Conservation (phyloP, 768 basidiomycete species). For the Russula dissimulans region DNA sequence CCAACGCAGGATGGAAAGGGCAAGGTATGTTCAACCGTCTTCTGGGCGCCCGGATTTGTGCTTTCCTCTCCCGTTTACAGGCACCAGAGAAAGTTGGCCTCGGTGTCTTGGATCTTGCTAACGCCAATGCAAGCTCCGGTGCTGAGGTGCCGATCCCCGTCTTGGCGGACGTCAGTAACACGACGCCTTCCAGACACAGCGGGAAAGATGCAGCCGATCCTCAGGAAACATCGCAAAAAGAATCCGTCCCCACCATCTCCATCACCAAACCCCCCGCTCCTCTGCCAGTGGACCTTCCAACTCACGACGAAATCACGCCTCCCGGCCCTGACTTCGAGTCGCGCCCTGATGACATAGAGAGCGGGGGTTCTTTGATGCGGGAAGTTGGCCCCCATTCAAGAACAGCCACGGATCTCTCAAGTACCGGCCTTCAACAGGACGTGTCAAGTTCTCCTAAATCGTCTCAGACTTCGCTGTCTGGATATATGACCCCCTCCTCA, state of each 20-base stretch:
- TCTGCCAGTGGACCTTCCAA: slow-evolving; percentile 60
- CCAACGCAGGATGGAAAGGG: slow-evolving; percentile 30
- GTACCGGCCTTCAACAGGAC: background rate
- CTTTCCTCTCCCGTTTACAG: slow-evolving; percentile 23
- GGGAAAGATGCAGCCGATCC: slow-evolving; percentile 13
- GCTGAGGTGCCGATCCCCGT: slow-evolving; percentile 58
- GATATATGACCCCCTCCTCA: slow-evolving; percentile 13
- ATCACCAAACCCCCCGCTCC: slow-evolving; percentile 67
- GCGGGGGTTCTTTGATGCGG: slow-evolving; percentile 18
- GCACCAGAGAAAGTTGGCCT: slow-evolving; percentile 37
- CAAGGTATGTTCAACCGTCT: slow-evolving; percentile 35
- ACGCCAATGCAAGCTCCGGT: slow-evolving; percentile 20
- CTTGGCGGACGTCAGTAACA: slow-evolving; percentile 29
- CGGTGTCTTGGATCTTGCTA: slow-evolving; percentile 32
- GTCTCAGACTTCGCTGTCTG: slow-evolving; percentile 9
- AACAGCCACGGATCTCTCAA: background rate
- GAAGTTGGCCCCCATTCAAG: slow-evolving; percentile 13
- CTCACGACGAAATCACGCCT: slow-evolving; percentile 44
- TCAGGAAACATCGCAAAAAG: slow-evolving; percentile 15
- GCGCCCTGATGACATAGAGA: slow-evolving; percentile 19
- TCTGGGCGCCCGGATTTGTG: background rate
- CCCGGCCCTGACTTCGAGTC: slow-evolving; percentile 32
- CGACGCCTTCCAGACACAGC: slow-evolving; percentile 8
- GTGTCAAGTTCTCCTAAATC: background rate
- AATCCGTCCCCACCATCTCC: slow-evolving; percentile 44